These are phyloP conservation scores for Hypoxylon lienhwacheense DNA, from an alignment of 495 filamentous ascomycete genomes.

Conservation along the genomic window DNA sequence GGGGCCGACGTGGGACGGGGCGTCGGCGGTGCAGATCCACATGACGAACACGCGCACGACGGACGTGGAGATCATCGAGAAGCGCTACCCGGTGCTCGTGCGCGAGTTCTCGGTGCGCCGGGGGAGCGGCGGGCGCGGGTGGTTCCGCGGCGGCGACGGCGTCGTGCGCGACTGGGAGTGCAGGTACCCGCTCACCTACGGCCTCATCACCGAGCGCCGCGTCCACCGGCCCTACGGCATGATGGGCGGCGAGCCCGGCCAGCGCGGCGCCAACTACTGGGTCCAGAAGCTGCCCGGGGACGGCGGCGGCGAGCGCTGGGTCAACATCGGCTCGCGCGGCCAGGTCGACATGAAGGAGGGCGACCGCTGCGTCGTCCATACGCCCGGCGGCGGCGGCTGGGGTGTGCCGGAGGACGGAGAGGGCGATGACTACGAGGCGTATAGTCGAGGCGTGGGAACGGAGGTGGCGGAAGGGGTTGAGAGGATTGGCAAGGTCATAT, in stretches of 20 bases:
- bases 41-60: slow-evolving; percentile 99
- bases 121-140: slow-evolving; percentile 69
- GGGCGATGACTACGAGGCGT: slow-evolving; percentile 5
- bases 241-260: slow-evolving; percentile 78
- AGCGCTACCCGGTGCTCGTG: slow-evolving; percentile 86
- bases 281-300: slow-evolving; percentile 49
- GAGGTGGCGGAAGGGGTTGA: slow-evolving; percentile 8
- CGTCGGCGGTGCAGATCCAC: slow-evolving; percentile 87
- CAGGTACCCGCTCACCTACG: slow-evolving; percentile 73
- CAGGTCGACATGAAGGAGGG: slow-evolving; percentile 82
- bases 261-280: slow-evolving; percentile 84
- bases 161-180: slow-evolving; percentile 95
- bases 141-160: slow-evolving; percentile 81
- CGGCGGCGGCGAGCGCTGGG: slow-evolving; percentile 54
- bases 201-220: slow-evolving; percentile 75
- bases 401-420: slow-evolving; percentile 41
- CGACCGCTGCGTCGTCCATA: slow-evolving; percentile 75
- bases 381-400: slow-evolving; percentile 78
- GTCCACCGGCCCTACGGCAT: slow-evolving; percentile 89
- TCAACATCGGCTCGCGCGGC: slow-evolving; percentile 92
- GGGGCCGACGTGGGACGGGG: slow-evolving; percentile 83
- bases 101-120: slow-evolving; percentile 76
- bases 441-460: background rate
- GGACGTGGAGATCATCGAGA: slow-evolving; percentile 90
- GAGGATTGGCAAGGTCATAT: slow-evolving; percentile 12